These are phyloP conservation scores for Amaranthus cruentus DNA, from an alignment of 148 eudicot species.

Conservation along the genomic window DNA sequence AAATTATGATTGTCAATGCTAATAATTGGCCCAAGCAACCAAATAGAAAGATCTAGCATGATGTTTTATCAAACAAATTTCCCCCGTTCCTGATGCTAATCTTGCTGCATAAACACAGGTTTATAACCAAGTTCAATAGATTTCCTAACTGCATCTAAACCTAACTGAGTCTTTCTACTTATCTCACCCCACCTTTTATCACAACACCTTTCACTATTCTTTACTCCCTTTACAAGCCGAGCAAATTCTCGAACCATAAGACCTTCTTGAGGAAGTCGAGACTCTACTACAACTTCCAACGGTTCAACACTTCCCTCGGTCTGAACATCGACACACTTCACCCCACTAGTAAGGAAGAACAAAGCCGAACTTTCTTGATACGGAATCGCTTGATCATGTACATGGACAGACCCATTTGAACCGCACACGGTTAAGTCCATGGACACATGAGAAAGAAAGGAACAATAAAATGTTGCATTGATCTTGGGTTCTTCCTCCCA, in stretches of 20 bases:
- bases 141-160: slow-evolving; percentile 39
- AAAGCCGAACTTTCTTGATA: slow-evolving; percentile 32
- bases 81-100: background rate
- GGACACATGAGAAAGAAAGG: slow-evolving; percentile 26
- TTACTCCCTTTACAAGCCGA: slow-evolving; percentile 23
- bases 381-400: slow-evolving; percentile 39
- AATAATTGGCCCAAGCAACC: background rate
- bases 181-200: slow-evolving; percentile 41
- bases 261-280: slow-evolving; percentile 40
- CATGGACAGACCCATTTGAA: slow-evolving; percentile 26
- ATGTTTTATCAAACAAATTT: background rate
- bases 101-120: slow-evolving; percentile 15
- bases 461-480: slow-evolving; percentile 27
- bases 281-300: slow-evolving; percentile 14
- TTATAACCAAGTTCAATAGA: slow-evolving; percentile 29
- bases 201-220: slow-evolving; percentile 13
- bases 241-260: slow-evolving; percentile 44
- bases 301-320: slow-evolving; percentile 15
- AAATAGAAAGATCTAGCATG: background rate
- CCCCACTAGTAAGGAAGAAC: slow-evolving; percentile 15
- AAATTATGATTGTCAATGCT: no score
- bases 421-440: slow-evolving; percentile 27
- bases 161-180: slow-evolving; percentile 40
- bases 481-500: slow-evolving; percentile 23
- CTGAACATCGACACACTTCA: slow-evolving; percentile 1